Base-by-base conservation (phyloP, 306 rosid species). In the Sicyos edulis region DNA sequence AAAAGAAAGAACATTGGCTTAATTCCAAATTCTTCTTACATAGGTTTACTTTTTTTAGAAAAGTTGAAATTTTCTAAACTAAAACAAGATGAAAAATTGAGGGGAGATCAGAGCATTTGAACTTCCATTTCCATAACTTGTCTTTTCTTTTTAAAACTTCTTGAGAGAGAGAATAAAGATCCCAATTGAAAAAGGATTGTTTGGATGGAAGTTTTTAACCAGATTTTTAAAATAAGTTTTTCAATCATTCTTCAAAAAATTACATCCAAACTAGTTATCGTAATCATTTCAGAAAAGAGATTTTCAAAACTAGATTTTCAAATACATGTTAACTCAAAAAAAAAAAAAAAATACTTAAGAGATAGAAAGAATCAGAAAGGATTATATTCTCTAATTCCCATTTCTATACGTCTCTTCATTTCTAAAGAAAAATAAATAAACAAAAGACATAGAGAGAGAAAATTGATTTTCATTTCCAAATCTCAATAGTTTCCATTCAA, bases 391-490 rank as follows among this genome's bases (percentile, higher is more conserved):
- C 40, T 37, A 37, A 37, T 29, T 60, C 11, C 37, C 34, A 21
- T 57, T 22, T 20, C 26, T 26, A 57, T 55, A 55, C 3, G 20
- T 19, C 29, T n/a, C 57, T 53, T n/a, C 10, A n/a, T 53, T 53
- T 56, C 29, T 55, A 55, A 55, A 55, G 29, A 19, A 19, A 1
- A 20, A 55, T n/a, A n/a, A n/a, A n/a, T n/a, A n/a, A 55, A 19
- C 14, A 7, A 17, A 4, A 54, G 59, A 17, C 42, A 59, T 40
- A 59, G 42, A 24, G 60, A 26, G 42, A 13, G 44, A 14, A 20
- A 20, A 60, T 60, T 60, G 67, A 32, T 40, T 15, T 61, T 13
- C 24, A 62, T 26, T 32, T 62, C 68, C 68, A 62, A 9, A 40
- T 64, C 70, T 64, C 22, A 61, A 16, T 15, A 32, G 16, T 61